Conservation (phyloP, 139 green algal species). For the Haematococcus lacustris region DNA sequence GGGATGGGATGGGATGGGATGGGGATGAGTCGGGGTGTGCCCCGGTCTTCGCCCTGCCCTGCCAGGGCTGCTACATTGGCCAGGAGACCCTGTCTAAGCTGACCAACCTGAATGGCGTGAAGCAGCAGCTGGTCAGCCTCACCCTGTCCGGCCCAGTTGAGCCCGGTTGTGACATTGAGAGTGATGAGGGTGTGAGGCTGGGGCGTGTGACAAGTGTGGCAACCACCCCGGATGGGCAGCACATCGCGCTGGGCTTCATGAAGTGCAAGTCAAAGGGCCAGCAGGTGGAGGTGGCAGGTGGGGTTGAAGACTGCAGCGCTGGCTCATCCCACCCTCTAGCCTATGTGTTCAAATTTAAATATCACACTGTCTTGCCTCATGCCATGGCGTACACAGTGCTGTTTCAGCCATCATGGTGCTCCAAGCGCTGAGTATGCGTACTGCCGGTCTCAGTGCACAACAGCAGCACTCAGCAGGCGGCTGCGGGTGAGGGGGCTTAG, state of each 20-base stretch:
- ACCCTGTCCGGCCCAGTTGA: constrained; percentile 31
- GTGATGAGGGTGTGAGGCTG: constrained; percentile 2
- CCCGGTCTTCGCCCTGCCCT: background rate
- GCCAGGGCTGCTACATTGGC: constrained; percentile 39
- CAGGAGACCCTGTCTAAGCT: constrained; percentile 73
- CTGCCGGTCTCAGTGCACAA: no score
- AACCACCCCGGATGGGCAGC: constrained; percentile 11
- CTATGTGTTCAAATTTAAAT: background rate
- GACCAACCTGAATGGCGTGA: constrained; percentile 46
- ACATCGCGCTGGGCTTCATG: constrained; percentile 56
- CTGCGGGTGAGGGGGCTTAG: background rate
- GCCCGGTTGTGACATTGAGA: constrained; percentile 17
- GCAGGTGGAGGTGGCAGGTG: constrained; percentile 35
- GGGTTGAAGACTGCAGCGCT: constrained; percentile 1
- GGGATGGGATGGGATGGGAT: background rate
- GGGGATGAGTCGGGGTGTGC: background rate
- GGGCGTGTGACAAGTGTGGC: constrained; percentile 36
- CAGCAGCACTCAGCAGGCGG: background rate
- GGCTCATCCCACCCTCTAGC: background rate
- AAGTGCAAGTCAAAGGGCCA: constrained; percentile 29
- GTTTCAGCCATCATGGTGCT: background rate
- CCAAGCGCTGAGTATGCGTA: background rate
- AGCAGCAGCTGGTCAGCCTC: constrained; percentile 64
- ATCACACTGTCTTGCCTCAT: background rate
- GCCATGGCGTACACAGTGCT: background rate